Conservation (phyloP, 2,329 filamentous ascomycete genomes). For the Xylaria hypoxylon region DNA sequence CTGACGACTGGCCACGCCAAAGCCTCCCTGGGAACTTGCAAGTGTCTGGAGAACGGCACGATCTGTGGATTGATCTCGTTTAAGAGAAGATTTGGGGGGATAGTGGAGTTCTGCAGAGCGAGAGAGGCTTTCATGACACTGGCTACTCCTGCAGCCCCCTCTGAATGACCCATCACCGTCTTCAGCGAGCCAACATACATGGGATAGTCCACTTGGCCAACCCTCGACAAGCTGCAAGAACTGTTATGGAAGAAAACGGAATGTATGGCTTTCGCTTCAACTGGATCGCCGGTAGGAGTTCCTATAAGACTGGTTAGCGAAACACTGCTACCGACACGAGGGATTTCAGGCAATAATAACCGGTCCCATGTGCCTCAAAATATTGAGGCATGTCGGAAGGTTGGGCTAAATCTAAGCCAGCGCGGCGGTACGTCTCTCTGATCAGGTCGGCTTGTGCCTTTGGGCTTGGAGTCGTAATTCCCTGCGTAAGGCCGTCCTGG, state of each 20-base stretch:
- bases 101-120: slow-evolving; percentile 15
- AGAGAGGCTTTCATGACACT: slow-evolving; percentile 34
- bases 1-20: no score
- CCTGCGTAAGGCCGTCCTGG: slow-evolving; percentile 36
- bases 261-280: slow-evolving; percentile 44
- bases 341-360: not conserved
- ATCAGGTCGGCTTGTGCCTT: slow-evolving; percentile 29
- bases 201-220: not conserved
- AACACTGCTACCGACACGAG: no score
- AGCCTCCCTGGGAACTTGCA: no score
- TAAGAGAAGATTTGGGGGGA: slow-evolving; percentile 32
- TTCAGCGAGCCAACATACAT: slow-evolving; percentile 35
- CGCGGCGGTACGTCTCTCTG: slow-evolving; percentile 22
- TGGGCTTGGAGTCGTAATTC: slow-evolving; percentile 36
- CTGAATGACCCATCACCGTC: slow-evolving; percentile 38
- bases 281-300: slow-evolving; percentile 46
- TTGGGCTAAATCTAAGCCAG: slow-evolving; percentile 30
- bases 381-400: slow-evolving; percentile 42
- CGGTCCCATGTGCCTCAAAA: slow-evolving; percentile 47
- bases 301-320: no score
- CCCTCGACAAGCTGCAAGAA: no score
- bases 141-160: slow-evolving; percentile 38
- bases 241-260: slow-evolving; percentile 29
- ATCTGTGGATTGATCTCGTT: slow-evolving; percentile 25
- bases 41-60: slow-evolving; percentile 22